A percentile compares a stretch with the other conserved stretches of the same genome.
Conservation (phyloP, 306 rosid species). For the Vigna nakashimae region DNA sequence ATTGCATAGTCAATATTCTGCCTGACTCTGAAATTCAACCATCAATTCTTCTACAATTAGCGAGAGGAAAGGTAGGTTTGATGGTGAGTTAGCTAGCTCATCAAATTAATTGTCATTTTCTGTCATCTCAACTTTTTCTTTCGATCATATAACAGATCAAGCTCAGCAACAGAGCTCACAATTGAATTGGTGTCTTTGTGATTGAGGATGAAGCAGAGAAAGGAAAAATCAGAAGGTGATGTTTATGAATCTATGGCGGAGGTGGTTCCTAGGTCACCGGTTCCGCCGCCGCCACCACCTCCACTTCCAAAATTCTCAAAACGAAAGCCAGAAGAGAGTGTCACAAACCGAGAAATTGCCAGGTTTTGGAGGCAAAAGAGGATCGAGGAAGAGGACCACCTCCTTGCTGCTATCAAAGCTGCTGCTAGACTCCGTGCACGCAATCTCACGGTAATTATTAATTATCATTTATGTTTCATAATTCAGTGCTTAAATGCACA, state of each 20-base stretch:
- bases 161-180: background rate
- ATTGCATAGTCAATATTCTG: conserved; percentile 29
- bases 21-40: conserved; percentile 28
- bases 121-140: conserved; percentile 1
- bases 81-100: conserved; percentile 55
- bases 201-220: conserved; percentile 45
- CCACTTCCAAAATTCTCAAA: conserved; percentile 56
- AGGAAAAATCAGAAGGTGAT: conserved; percentile 39
- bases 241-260: conserved; percentile 41
- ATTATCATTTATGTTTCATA: background rate
- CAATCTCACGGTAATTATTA: conserved; percentile 60
- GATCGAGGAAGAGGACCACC: conserved; percentile 76
- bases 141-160: conserved; percentile 10
- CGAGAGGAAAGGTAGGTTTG: conserved; percentile 63
- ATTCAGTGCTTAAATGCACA: background rate
- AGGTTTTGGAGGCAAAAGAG: conserved; percentile 76
- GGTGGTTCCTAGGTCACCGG: conserved; percentile 44
- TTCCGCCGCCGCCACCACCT: conserved; percentile 57
- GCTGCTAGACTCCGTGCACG: conserved; percentile 78
- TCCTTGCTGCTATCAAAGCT: conserved; percentile 81
- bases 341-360: conserved; percentile 79
- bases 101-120: conserved; percentile 16
- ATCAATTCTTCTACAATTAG: conserved; percentile 2
- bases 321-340: conserved; percentile 53
- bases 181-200: background rate